phyloP scores from a whole-genome alignment of 805 yeast species.

The Suhomyces kilbournensis region DNA sequence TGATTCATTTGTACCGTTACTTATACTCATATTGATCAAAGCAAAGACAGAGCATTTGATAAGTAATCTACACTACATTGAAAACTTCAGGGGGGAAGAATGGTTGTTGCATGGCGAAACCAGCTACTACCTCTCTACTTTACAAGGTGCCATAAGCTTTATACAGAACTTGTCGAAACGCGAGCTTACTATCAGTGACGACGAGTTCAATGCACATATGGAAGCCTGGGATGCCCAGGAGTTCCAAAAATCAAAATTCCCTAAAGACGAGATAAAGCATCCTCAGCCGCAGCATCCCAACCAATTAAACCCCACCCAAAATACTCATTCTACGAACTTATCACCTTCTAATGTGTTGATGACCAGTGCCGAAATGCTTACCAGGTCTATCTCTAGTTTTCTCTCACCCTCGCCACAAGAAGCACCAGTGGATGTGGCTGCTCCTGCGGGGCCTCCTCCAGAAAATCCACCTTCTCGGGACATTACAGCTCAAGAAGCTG shows the following conservation, averaged over 20 bases:
- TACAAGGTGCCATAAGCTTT: slow-evolving; percentile 84
- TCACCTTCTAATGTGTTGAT: slow-evolving; percentile 40
- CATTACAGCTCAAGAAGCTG: neutral
- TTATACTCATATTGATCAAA: slow-evolving; percentile 74
- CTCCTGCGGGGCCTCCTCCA: slow-evolving; percentile 2
- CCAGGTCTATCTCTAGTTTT: slow-evolving; percentile 46
- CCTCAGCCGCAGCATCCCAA: slow-evolving; percentile 19
- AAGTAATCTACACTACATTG: slow-evolving; percentile 82
- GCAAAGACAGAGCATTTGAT: slow-evolving; percentile 63
- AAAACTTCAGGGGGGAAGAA: slow-evolving; percentile 72
- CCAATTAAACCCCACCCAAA: neutral
- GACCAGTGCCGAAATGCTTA: slow-evolving; percentile 49
- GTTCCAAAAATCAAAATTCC: slow-evolving; percentile 13
- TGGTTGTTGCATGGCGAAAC: slow-evolving; percentile 80
- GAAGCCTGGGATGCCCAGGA: slow-evolving; percentile 48
- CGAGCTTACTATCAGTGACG: slow-evolving; percentile 58
- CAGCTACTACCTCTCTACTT: slow-evolving; percentile 85
- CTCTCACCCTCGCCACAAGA: slow-evolving; percentile 36
- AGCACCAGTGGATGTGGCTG: neutral
- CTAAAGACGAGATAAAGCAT: slow-evolving; percentile 5
- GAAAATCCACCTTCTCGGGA: neutral
- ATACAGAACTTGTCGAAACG: slow-evolving; percentile 57
- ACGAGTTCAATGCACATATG: slow-evolving; percentile 55
- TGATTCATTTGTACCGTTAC: slow-evolving; percentile 86
- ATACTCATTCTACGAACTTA: slow-evolving; percentile 9